Base-by-base conservation (phyloP, 2,329 filamentous ascomycete species). In the Chalara sp. region DNA sequence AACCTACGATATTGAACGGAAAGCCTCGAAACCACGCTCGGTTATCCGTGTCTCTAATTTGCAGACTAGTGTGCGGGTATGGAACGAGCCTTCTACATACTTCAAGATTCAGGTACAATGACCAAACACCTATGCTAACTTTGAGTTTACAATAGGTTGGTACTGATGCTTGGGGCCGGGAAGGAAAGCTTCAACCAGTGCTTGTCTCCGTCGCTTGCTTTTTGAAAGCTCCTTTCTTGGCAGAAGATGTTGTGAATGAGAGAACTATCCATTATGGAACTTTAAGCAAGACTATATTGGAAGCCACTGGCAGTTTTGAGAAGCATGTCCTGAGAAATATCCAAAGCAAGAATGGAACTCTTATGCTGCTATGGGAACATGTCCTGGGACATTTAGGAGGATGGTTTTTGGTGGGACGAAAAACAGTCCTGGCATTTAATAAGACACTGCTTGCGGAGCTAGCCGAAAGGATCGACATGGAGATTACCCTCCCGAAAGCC, bases 261-360 rank as follows among this genome's bases (percentile, higher is more conserved):
- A 86, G 86, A 63, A 90, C 87, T 2, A 80, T 89, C 29, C 84
- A 91, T 69, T 91, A 91, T 61, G 86, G 87, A 2, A 74, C 71
- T 7, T 72, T 90, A 11, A 83, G 81, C 69, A 89, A 89, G 68
- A 72, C 74, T 0, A 72, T 90, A 11, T 68, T 84, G 32, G 65
- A 67, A 29, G 70, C 69, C 10, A 56, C 57, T 21, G 29, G 33
- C 8, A 46, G 42, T 5, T 61, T 60, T 44, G 43, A 32, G 43
- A 6, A 48, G 49, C 6, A 44, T 32, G 48, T 48, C 5, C 21
- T 59, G 28, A 40, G 57, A 37, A 31, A 42, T 21, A 21, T 21
- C 21, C 21, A 21, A 21, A 37, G 8, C n/a, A n/a, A 37, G 35
- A 8, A 37, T 8, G n/a, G 8, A 37, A 37, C 35, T 2, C n/a